A percentile compares a stretch with the other conserved stretches of the same genome.
Evolutionary conservation across 148 eudicot genomes (phyloP).

Genomic region (Simmondsia chinensis): DNA sequence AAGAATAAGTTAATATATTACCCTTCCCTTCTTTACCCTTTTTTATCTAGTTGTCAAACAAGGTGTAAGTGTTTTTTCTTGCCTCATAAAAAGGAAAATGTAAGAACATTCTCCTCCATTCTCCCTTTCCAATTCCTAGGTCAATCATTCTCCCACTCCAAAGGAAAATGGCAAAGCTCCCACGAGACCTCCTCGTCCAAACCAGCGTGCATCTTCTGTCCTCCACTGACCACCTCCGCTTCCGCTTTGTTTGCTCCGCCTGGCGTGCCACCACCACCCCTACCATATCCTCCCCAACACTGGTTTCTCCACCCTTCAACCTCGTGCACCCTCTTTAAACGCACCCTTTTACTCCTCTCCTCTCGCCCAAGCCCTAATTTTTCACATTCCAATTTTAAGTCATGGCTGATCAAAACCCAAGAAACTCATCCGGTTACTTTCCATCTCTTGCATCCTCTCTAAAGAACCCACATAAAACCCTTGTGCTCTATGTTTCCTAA

Average conservation of each 20-base stretch:
- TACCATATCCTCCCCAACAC: background rate
- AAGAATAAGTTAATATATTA: too few species aligned
- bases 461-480: slow-evolving; percentile 7
- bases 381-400: too few species aligned
- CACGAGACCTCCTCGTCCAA: slow-evolving; percentile 14
- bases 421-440: slow-evolving; percentile 6
- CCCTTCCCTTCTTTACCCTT: too few species aligned
- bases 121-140: too few species aligned
- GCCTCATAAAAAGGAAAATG: too few species aligned
- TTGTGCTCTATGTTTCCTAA: slow-evolving; percentile 3
- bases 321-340: slow-evolving; percentile 11
- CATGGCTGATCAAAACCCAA: slow-evolving; percentile 24
- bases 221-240: slow-evolving; percentile 11
- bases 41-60: too few species aligned
- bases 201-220: background rate
- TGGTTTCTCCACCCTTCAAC: slow-evolving; percentile 7
- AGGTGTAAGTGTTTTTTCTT: too few species aligned
- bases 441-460: slow-evolving; percentile 14
- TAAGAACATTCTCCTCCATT: too few species aligned
- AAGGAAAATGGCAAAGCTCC: slow-evolving; percentile 23
- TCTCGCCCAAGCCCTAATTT: background rate
- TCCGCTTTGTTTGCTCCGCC: slow-evolving; percentile 17
- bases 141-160: too few species aligned
- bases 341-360: slow-evolving; percentile 8
- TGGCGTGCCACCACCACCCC: slow-evolving; percentile 16